phyloP scores from a whole-genome alignment of 2,329 filamentous ascomycete genomes.

The Ophiobolus disseminans region DNA sequence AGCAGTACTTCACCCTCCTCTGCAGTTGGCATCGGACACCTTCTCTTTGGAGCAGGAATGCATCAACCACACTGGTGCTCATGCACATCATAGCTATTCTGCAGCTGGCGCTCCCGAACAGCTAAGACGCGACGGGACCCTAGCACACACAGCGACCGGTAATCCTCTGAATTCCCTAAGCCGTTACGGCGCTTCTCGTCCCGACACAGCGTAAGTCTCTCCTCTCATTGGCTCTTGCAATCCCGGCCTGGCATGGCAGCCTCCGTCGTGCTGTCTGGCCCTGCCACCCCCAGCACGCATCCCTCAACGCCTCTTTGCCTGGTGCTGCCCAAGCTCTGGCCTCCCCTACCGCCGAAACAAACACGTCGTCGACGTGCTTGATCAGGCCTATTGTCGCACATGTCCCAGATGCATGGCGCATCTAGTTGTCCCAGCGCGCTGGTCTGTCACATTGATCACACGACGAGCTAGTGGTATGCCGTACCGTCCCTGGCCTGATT shows the following conservation, averaged over 20 bases:
- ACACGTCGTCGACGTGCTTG: conserved; percentile 50
- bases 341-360: conserved; percentile 48
- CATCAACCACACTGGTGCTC: conserved; percentile 53
- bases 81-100: conserved; percentile 56
- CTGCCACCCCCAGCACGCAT: conserved; percentile 42
- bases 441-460: conserved; percentile 56
- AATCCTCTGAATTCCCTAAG: conserved; percentile 56
- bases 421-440: conserved; percentile 45
- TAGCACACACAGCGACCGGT: conserved; percentile 53
- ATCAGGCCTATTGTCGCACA: conserved; percentile 47
- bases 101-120: conserved; percentile 55
- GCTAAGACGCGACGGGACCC: conserved; percentile 58
- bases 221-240: conserved; percentile 48
- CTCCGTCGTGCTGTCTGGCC: conserved; percentile 49
- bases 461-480: conserved; percentile 50
- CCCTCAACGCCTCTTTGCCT: conserved; percentile 46
- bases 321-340: conserved; percentile 48
- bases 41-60: conserved; percentile 55
- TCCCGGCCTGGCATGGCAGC: conserved; percentile 42
- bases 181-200: conserved; percentile 61
- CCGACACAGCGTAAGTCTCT: conserved; percentile 63
- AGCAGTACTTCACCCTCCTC: conserved; percentile 53
- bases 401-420: conserved; percentile 47
- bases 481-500: conserved; percentile 45
- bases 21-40: conserved; percentile 52